Evolutionary conservation across 2,329 filamentous ascomycete genomes (phyloP).

Genomic region (Aspergillus persii): DNA sequence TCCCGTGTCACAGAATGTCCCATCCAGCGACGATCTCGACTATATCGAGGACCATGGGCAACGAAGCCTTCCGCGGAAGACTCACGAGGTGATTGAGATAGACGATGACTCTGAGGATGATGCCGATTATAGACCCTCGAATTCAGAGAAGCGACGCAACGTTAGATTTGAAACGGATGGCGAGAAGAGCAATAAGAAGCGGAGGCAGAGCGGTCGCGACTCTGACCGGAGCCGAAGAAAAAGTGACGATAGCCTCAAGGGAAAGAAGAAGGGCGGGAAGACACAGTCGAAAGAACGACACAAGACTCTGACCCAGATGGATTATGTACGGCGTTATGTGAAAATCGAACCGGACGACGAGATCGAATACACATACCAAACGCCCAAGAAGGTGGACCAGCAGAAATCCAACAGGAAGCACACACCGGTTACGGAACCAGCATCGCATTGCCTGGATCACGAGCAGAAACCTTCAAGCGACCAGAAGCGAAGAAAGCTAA

Average conservation of each 20-base stretch:
- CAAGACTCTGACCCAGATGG: constrained; percentile 45
- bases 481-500: constrained; percentile 24
- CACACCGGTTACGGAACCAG: not conserved
- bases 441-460: not conserved
- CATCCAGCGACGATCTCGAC: constrained; percentile 27
- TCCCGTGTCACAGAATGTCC: constrained; percentile 15
- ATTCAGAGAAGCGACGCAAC: constrained; percentile 7
- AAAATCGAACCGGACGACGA: constrained; percentile 36
- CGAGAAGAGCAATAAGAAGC: constrained; percentile 10
- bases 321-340: constrained; percentile 38
- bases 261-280: constrained; percentile 22
- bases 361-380: constrained; percentile 31
- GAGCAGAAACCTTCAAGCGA: constrained; percentile 6
- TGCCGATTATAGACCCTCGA: constrained; percentile 18
- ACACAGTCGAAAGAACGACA: constrained; percentile 22
- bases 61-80: constrained; percentile 1
- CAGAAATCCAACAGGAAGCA: not conserved
- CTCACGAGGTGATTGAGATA: constrained; percentile 23
- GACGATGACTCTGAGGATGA: constrained; percentile 26
- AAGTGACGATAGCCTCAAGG: constrained; percentile 16
- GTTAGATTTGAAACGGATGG: constrained; percentile 11
- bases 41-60: constrained; percentile 26
- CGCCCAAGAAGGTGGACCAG: constrained; percentile 14
- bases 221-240: constrained; percentile 22
- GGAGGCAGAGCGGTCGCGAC: constrained; percentile 16